Evolutionary conservation across 108 stramenopile species (phyloP), one percentile per base, ranked within the genome.

Genomic region (Nitzschia sp.): DNA sequence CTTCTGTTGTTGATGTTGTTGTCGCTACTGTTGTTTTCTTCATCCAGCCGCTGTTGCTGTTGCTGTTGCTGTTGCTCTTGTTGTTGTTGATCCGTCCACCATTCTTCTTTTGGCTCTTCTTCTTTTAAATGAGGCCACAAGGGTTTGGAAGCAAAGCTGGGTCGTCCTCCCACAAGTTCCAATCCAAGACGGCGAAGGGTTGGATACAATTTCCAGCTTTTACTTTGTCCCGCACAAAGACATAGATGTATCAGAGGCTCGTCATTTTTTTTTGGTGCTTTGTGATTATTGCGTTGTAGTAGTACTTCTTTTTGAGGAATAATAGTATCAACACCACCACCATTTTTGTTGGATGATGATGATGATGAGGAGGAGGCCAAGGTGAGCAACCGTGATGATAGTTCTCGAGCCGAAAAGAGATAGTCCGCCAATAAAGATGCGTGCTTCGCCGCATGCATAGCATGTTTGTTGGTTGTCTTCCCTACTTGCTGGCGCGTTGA

Each of bases 341-440:
- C n/a, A n/a, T n/a, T 5, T 53, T 25, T 23, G 19, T 6, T 53
- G 22, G 17, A 53, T 53, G 52, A 23, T 17, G 19, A 6, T 41
- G 38, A 6, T 41, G 38, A 6, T 41, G 38, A 6, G 13, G 13
- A 41, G 11, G 56, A 13, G 6, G 56, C 9, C 56, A 32, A 15
- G 3, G 4, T n/a, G n/a, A n/a, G n/a, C n/a, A n/a, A 21, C 52
- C 8, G 15, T 21, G 8, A 19, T 53, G 35, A 25, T 32, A 58
- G 35, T 34, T 1, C 1, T 35, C 35, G 16, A 13, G 61, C 19
- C 1, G 61, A 45, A 45, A 23, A 62, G 9, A 62, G 44, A 29
- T 44, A 62, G 27, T 62, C 41, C 17, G 61, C 19, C 27, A 62
- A 45, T 45, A 62, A 16, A n/a, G 17, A 29, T 21, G 61, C 19